Percentiles rank a stretch among this genome's conserved stretches.
Conservation (phyloP, 352 stramenopile species). For the Phytophthora quininea region DNA sequence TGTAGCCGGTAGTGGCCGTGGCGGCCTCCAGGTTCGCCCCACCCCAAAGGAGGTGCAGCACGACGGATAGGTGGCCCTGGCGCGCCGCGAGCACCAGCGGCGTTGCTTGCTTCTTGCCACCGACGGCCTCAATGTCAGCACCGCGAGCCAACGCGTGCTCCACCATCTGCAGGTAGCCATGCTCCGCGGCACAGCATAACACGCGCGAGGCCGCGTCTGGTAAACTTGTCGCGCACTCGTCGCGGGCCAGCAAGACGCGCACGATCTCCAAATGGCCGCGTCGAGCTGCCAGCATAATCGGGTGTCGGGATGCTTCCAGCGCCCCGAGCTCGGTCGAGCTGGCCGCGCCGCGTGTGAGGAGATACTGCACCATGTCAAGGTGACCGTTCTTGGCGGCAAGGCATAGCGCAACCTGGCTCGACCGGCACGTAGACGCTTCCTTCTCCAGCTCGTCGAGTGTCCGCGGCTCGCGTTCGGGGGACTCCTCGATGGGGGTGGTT, state of each 20-base stretch:
- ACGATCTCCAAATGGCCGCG: conserved; percentile 55
- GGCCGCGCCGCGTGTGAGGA: conserved; percentile 32
- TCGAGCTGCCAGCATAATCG: conserved; percentile 49
- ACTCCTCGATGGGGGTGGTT: conserved; percentile 17
- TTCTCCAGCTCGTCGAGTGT: conserved; percentile 33
- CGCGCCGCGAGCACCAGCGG: conserved; percentile 55
- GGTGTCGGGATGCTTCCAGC: conserved; percentile 39
- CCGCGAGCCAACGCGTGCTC: conserved; percentile 53
- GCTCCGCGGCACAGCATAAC: conserved; percentile 49
- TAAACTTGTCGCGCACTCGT: conserved; percentile 42
- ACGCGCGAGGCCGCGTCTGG: conserved; percentile 45
- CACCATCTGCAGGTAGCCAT: conserved; percentile 57
- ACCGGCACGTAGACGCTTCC: conserved; percentile 25
- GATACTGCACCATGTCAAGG: conserved; percentile 57
- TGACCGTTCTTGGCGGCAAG: conserved; percentile 60
- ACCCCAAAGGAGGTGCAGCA: conserved; percentile 56
- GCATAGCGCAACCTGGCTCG: conserved; percentile 45
- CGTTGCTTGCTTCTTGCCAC: conserved; percentile 42
- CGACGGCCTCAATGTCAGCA: conserved; percentile 41
- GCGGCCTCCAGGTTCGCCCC: conserved; percentile 48
- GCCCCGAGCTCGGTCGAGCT: conserved; percentile 26
- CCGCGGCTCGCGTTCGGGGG: conserved; percentile 10
- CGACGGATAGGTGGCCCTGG: conserved; percentile 50
- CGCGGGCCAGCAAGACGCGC: conserved; percentile 44
- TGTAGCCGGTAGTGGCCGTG: conserved; percentile 50